phyloP scores from a whole-genome alignment of 2,329 filamentous ascomycete species.

The Colletotrichum melonis region DNA sequence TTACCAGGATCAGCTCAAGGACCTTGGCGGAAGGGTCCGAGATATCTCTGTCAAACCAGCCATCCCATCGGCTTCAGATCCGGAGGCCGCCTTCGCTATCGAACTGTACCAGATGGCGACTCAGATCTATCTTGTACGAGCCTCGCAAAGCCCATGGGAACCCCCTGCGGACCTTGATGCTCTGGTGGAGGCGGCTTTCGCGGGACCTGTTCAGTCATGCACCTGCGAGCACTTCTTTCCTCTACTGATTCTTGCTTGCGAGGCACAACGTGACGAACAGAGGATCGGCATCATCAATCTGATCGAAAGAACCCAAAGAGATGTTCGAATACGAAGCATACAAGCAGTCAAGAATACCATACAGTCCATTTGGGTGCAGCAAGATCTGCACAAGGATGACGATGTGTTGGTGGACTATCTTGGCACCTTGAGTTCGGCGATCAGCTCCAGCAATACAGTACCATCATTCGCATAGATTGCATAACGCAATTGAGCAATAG shows the following conservation, averaged over 20 bases:
- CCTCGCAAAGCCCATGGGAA: slow-evolving; percentile 40
- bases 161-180: slow-evolving; percentile 36
- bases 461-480: not conserved
- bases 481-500: no score
- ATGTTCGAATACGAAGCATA: slow-evolving; percentile 40
- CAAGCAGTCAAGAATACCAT: slow-evolving; percentile 39
- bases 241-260: slow-evolving; percentile 47
- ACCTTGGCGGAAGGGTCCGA: not conserved
- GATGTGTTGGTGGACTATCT: slow-evolving; percentile 46
- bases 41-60: not conserved
- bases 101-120: slow-evolving; percentile 14
- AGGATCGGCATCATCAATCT: slow-evolving; percentile 44
- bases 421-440: slow-evolving; percentile 37
- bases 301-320: slow-evolving; percentile 40
- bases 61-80: not conserved
- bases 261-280: slow-evolving; percentile 47
- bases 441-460: not conserved
- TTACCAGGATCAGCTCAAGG: not conserved
- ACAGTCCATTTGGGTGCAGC: slow-evolving; percentile 47
- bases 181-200: slow-evolving; percentile 1
- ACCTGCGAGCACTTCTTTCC: slow-evolving; percentile 48
- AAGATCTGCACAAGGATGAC: slow-evolving; percentile 45
- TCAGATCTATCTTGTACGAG: slow-evolving; percentile 4
- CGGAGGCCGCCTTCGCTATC: not conserved
- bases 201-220: slow-evolving; percentile 38